Conservation (phyloP, 139 green algal genomes). For the Micractinium sp. region DNA sequence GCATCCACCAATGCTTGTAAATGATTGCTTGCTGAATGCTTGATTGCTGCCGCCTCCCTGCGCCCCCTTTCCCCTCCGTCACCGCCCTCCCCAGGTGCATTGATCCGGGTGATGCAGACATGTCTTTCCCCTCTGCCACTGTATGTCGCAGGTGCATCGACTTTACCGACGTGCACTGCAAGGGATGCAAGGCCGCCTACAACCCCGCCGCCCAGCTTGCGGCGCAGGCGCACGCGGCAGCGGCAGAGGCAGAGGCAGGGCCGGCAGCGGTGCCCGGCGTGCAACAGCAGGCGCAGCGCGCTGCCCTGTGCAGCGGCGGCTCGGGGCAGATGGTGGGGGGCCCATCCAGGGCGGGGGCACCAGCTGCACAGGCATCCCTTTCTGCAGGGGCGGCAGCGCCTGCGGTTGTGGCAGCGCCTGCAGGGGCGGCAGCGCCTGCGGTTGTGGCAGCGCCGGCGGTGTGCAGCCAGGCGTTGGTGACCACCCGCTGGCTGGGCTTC, state of each 20-base stretch:
- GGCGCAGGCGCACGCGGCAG: background rate
- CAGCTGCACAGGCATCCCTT: background rate
- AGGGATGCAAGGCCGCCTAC: conserved; percentile 46
- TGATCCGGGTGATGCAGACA: too few species aligned
- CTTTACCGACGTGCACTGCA: conserved; percentile 79
- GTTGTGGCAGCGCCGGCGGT: background rate
- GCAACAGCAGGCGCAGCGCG: too few species aligned
- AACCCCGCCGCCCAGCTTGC: background rate
- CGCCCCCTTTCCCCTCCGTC: too few species aligned
- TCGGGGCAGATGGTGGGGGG: too few species aligned
- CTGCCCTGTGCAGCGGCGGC: too few species aligned
- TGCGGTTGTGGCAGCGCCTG: background rate
- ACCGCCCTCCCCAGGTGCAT: too few species aligned
- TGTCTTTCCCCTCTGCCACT: background rate
- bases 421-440: background rate
- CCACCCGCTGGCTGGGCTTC: conserved; percentile 81
- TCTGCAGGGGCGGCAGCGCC: background rate
- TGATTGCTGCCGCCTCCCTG: too few species aligned
- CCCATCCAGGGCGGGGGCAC: too few species aligned
- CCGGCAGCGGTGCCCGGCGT: too few species aligned
- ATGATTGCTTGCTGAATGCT: too few species aligned
- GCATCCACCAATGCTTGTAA: too few species aligned
- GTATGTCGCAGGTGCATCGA: conserved; percentile 25
- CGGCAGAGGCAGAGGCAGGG: background rate
- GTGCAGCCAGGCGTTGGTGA: conserved; percentile 61